Percentiles rank a stretch among this genome's conserved stretches.
These are phyloP conservation scores for Colletotrichum lupini DNA, from an alignment of 2,329 filamentous ascomycete species.

Conservation along the genomic window DNA sequence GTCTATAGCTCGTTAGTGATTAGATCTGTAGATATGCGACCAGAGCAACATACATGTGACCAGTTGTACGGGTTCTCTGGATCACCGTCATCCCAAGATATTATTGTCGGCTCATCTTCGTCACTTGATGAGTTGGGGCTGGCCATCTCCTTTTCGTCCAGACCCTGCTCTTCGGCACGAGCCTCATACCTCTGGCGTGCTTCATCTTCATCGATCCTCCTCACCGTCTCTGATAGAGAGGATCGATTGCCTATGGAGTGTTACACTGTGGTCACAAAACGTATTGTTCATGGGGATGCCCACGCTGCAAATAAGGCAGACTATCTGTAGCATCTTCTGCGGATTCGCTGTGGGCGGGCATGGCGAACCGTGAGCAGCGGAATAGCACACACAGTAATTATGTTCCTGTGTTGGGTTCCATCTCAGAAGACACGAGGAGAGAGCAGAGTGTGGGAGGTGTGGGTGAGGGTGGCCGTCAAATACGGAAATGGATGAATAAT, in stretches of 20 bases:
- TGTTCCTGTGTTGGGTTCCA: conserved; percentile 6
- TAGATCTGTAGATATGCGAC: no score
- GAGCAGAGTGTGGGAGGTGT: not conserved
- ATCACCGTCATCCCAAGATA: conserved; percentile 57
- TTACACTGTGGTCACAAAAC: not conserved
- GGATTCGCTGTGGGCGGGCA: not conserved
- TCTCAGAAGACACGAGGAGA: not conserved
- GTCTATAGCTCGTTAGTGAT: conserved; percentile 45
- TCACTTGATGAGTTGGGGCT: conserved; percentile 41
- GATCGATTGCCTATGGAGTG: conserved; percentile 2
- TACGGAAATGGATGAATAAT: conserved; percentile 30
- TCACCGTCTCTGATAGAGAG: conserved; percentile 13
- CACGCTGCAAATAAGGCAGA: conserved; percentile 19
- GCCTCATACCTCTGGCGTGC: conserved; percentile 48
- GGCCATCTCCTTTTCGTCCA: conserved; percentile 38
- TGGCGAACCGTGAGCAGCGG: conserved; percentile 12
- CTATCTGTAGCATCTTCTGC: not conserved
- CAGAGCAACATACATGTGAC: conserved; percentile 46
- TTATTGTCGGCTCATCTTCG: conserved; percentile 41
- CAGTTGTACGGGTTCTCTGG: conserved; percentile 66
- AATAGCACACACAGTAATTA: not conserved
- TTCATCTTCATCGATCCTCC: conserved; percentile 51
- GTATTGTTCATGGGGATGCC: not conserved
- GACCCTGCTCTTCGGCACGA: conserved; percentile 49
- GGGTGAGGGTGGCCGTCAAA: conserved; percentile 12